These are phyloP conservation scores for Fusarium sp. DNA, from an alignment of 2,329 filamentous ascomycete genomes.

Conservation along the genomic window DNA sequence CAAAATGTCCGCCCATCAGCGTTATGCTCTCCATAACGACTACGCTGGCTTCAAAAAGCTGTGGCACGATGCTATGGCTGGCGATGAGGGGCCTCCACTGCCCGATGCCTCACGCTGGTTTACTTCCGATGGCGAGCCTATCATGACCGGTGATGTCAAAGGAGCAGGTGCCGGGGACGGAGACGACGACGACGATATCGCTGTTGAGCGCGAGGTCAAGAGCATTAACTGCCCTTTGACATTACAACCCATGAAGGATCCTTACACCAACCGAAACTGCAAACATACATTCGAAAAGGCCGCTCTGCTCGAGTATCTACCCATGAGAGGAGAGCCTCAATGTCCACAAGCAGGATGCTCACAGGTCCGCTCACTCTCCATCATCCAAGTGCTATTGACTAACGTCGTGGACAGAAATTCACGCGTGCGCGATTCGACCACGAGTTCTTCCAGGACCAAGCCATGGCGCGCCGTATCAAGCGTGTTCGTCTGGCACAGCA, in stretches of 20 bases:
- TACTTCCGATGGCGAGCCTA: slow-evolving; percentile 54
- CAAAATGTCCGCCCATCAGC: slow-evolving; percentile 52
- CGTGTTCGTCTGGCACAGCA: slow-evolving; percentile 58
- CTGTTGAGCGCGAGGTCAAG: slow-evolving; percentile 69
- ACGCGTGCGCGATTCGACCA: slow-evolving; percentile 47
- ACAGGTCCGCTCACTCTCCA: slow-evolving; percentile 53
- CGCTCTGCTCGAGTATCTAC: slow-evolving; percentile 67
- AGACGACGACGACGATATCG: slow-evolving; percentile 73
- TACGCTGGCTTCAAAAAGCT: slow-evolving; percentile 67
- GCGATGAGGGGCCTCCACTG: slow-evolving; percentile 59
- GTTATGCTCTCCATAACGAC: slow-evolving; percentile 66
- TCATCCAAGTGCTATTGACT: background rate
- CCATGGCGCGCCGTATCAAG: slow-evolving; percentile 66
- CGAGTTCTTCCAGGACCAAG: slow-evolving; percentile 66
- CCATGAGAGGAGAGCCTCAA: slow-evolving; percentile 53
- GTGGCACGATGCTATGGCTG: slow-evolving; percentile 64
- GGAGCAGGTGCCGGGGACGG: slow-evolving; percentile 50
- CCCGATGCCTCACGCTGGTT: slow-evolving; percentile 67
- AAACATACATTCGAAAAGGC: slow-evolving; percentile 76
- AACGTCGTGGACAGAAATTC: slow-evolving; percentile 53
- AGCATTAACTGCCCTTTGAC: slow-evolving; percentile 77
- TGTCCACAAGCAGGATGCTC: slow-evolving; percentile 75
- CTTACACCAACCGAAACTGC: slow-evolving; percentile 73
- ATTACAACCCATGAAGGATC: slow-evolving; percentile 69
- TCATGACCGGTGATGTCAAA: slow-evolving; percentile 42